Conservation (phyloP, 352 stramenopile genomes). For the Phytophthora capsici region DNA sequence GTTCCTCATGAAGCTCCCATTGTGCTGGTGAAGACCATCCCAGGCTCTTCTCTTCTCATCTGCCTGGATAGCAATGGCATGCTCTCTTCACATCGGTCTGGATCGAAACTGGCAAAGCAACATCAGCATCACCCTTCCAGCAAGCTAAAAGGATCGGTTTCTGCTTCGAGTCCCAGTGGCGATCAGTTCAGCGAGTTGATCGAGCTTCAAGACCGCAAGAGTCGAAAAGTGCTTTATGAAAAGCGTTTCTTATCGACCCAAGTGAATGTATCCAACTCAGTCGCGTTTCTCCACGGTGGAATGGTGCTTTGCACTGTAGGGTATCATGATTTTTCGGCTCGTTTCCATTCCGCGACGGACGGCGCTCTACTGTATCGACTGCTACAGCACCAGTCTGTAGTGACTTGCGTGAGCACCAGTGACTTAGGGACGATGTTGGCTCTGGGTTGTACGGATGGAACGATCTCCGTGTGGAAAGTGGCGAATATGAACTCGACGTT, state of each 20-base stretch:
- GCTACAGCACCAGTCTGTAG: conserved; percentile 73
- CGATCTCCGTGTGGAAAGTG: conserved; percentile 84
- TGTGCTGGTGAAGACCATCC: conserved; percentile 53
- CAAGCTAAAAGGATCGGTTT: conserved; percentile 15
- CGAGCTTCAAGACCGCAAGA: conserved; percentile 75
- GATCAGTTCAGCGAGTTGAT: conserved; percentile 50
- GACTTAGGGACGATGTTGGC: conserved; percentile 52
- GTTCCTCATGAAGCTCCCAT: conserved; percentile 75
- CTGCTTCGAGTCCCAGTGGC: conserved; percentile 10
- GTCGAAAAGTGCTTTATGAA: conserved; percentile 56
- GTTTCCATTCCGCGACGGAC: conserved; percentile 76
- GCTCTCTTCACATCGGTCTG: conserved; percentile 75
- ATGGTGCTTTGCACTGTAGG: conserved; percentile 70
- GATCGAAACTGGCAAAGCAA: conserved; percentile 58
- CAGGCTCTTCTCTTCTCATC: conserved; percentile 55
- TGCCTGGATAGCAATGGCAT: conserved; percentile 77
- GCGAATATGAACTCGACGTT: conserved; percentile 68
- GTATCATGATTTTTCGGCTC: conserved; percentile 78
- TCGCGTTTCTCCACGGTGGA: conserved; percentile 64
- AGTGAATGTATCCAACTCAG: conserved; percentile 21
- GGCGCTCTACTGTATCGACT: conserved; percentile 74
- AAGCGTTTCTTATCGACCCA: conserved; percentile 47
- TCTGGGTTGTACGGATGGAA: conserved; percentile 71
- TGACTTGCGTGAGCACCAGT: conserved; percentile 69
- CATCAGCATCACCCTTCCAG: conserved; percentile 34